A percentile compares a stretch with the other conserved stretches of the same genome.
Evolutionary conservation across 1,284 basidiomycete species (phyloP).

Genomic region (Phenoliferia sp.): DNA sequence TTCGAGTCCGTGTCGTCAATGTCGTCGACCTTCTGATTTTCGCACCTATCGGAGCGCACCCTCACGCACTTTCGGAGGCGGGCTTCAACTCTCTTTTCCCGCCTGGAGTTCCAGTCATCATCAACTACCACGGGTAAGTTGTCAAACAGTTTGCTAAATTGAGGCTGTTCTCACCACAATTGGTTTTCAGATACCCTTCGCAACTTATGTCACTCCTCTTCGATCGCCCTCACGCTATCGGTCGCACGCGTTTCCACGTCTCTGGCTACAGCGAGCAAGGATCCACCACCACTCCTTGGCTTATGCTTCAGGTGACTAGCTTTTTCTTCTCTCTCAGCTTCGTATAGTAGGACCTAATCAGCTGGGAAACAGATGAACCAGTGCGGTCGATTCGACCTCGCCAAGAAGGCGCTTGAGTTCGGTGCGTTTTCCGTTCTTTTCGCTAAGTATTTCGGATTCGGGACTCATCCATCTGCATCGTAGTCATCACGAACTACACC

Average conservation of each 20-base stretch:
- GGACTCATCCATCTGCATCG: not conserved
- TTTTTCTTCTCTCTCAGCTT: not conserved
- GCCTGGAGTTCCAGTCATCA: slow-evolving; percentile 47
- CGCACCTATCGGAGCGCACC: slow-evolving; percentile 59
- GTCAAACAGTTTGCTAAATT: not conserved
- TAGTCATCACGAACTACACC: slow-evolving; percentile 25
- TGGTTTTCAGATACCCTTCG: slow-evolving; percentile 16
- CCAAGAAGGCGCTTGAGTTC: slow-evolving; percentile 44
- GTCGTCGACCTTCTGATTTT: slow-evolving; percentile 68
- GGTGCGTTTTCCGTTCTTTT: not conserved
- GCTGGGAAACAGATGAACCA: slow-evolving; percentile 43
- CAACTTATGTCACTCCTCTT: slow-evolving; percentile 40
- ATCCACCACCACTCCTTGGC: slow-evolving; percentile 1
- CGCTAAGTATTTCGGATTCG: slow-evolving; percentile 15
- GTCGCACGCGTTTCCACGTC: slow-evolving; percentile 44
- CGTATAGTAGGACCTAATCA: not conserved
- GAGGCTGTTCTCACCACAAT: not conserved
- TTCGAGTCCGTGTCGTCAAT: slow-evolving; percentile 40
- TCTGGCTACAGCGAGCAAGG: slow-evolving; percentile 42
- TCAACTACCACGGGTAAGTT: slow-evolving; percentile 68
- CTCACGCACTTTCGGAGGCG: slow-evolving; percentile 63
- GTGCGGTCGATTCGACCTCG: slow-evolving; percentile 47
- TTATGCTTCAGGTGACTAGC: slow-evolving; percentile 2
- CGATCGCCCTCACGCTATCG: slow-evolving; percentile 41
- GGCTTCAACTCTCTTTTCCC: slow-evolving; percentile 49